Conservation (phyloP, 305 asterid species). For the Salvia sclarea region DNA sequence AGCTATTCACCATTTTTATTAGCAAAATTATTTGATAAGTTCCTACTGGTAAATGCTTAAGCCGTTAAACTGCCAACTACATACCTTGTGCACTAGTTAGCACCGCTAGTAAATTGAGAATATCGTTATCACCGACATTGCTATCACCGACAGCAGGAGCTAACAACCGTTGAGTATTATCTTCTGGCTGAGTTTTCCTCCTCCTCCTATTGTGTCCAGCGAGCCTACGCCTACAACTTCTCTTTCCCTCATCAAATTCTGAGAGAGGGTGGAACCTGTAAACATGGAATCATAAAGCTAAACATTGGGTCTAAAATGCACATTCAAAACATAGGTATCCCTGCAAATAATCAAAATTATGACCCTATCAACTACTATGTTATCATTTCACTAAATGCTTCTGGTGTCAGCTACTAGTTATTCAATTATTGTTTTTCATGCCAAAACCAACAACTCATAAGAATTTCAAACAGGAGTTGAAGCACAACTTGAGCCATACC, state of each 20-base stretch:
- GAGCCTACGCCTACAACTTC: slow-evolving; percentile 96
- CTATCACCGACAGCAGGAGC: slow-evolving; percentile 47
- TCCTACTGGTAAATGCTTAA: slow-evolving; percentile 19
- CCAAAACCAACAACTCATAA: background rate
- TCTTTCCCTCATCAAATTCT: slow-evolving; percentile 93
- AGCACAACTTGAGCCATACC: background rate
- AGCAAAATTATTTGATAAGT: slow-evolving; percentile 1
- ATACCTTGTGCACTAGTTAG: slow-evolving; percentile 72
- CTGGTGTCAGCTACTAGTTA: background rate
- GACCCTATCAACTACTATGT: slow-evolving; percentile 1
- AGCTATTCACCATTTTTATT: slow-evolving; percentile 23
- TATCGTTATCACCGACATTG: slow-evolving; percentile 50
- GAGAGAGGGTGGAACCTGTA: slow-evolving; percentile 87
- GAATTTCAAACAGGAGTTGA: background rate
- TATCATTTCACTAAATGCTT: background rate
- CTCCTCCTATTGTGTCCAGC: slow-evolving; percentile 98
- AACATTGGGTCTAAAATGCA: background rate
- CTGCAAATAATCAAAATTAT: background rate
- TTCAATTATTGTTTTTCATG: background rate
- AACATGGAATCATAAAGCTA: slow-evolving; percentile 27
- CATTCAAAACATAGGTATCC: background rate
- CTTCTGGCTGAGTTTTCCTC: slow-evolving; percentile 89
- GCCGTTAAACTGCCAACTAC: slow-evolving; percentile 5
- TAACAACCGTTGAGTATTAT: slow-evolving; percentile 43
- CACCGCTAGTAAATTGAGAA: slow-evolving; percentile 62